Base-by-base conservation (phyloP, 495 filamentous ascomycete species). In the Talaromyces trachyspermus region DNA sequence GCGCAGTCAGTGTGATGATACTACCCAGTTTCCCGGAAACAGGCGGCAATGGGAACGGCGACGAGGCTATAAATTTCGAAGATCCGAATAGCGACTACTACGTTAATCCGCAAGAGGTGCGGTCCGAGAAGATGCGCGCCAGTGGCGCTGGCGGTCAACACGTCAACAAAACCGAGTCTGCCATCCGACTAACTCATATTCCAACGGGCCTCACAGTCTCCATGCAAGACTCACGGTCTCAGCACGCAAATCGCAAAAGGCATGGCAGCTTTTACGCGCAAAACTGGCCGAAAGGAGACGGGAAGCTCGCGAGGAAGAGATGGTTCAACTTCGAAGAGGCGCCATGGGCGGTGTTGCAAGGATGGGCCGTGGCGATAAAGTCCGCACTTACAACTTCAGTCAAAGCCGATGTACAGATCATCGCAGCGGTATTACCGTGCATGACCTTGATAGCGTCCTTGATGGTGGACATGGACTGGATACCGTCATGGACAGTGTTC, bases 121-220 rank as follows among this genome's bases (percentile, higher is more conserved):
- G 80, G 32, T 74, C 78, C 7, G 94, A 98, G 57, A 85, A 86
- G 54, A 95, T 97, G 90, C 79, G 89, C 23, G 88, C 92, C 1
- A 72, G 85, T 41, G 92, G 92, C 23, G 89, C 92, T 2, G 92
- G 92, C 14, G 92, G 92, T 5, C 92, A 98, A 68, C 94, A 97
- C 61, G 92, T 98, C 59, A 98, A 98, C 64, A 96, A 86, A 52
- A 98, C 92, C 2, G 94, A 97, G 64, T 95, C 89, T 26, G 92
- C 92, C 14, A 86, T 98, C 51, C 83, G 92, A 14, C 71, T 98
- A 46, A 95, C 89, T 9, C 94, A 98, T 75, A 73, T 88, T 10
- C 94, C 92, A 8, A 95, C 90, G 0, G 81, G 80, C 27, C 88
- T 79, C 6, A 78, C 86, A 20, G 90, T 96, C 9, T 82, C 81